These are phyloP conservation scores for Pseudogymnoascus sp. DNA, from an alignment of 2,329 filamentous ascomycete species.

Conservation along the genomic window DNA sequence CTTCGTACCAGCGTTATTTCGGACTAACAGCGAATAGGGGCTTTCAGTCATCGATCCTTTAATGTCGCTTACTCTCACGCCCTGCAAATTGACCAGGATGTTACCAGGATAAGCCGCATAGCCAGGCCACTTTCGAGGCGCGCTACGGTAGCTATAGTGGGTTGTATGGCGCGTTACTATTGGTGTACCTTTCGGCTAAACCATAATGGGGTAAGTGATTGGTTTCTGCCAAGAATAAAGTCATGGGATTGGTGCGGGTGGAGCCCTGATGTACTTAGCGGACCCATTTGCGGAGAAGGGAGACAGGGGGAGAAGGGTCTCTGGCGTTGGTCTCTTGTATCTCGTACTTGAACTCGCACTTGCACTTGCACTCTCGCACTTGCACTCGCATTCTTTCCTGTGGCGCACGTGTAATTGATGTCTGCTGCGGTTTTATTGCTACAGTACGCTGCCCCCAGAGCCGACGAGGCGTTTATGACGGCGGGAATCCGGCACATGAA, in stretches of 20 bases:
- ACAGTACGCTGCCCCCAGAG: no score
- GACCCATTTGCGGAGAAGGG: not conserved
- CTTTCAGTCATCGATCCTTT: not conserved
- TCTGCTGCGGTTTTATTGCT: not conserved
- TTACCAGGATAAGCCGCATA: not conserved
- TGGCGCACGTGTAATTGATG: not conserved
- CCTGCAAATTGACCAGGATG: not conserved
- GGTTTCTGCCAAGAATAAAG: not conserved
- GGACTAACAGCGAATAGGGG: not conserved
- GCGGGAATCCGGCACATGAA: not conserved
- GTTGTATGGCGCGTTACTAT: not conserved
- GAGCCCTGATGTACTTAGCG: not conserved
- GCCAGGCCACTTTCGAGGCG: not conserved
- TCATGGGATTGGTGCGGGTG: not conserved
- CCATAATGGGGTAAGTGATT: not conserved
- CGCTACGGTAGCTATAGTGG: not conserved
- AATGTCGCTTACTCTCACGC: not conserved
- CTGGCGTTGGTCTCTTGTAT: not conserved
- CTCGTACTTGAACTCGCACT: no score
- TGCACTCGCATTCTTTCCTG: not conserved
- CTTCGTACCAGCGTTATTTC: not conserved
- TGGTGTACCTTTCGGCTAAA: constrained; percentile 2
- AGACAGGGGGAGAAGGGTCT: not conserved
- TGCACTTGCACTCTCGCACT: no score
- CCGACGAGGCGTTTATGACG: not conserved